Evolutionary conservation across 2,329 filamentous ascomycete genomes (phyloP), one percentile per base, ranked within the genome.

Genomic region (Cladosporium oxysporum): DNA sequence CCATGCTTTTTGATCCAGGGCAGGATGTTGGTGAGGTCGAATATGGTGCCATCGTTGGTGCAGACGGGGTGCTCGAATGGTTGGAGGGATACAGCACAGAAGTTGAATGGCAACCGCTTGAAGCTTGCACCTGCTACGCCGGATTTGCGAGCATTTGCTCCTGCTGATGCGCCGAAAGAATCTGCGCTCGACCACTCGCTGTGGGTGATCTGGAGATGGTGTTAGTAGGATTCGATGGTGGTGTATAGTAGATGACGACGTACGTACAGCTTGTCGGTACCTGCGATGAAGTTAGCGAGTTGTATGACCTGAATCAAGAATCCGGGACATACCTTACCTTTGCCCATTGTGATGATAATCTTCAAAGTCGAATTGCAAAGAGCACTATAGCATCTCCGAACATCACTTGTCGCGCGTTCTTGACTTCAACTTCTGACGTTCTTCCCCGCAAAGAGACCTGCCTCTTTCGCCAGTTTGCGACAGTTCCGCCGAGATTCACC

Each of bases 1-100:
- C 90, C 87, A 79, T 97, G 91, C 77, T 96, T 96, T 69, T 94
- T 91, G 29, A 99, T 87, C 95, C 95, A 99, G 60, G 93, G 89
- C 49, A 93, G 83, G 67, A 99, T 98, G 75, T 97, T 92, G 72
- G 95, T 94, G 72, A 97, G 87, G 75, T 99, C 96, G 79, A 98
- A 99, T 67, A 96, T 94, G 14, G 90, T 95, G 62, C 95, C 95
- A 50, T 90, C 84, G 3, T 86, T 76, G 0, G 94, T 98, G 83
- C 95, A 99, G 41, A 99, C 95, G 5, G 95, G 93, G 75, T 97
- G 91, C 75, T 90, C 88, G 82, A 97, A 99, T 8, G 96, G 96
- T 76, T 98, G 95, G 37, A 99, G 89, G 67, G 92, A 96, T 47
- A 96, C 89, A 68, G 95, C 92, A 86, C 95, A 99, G 81, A 95